A percentile compares a stretch with the other conserved stretches of the same genome.
Conservation (phyloP, 1,284 basidiomycete genomes). For the Cryptococcus sp. region DNA sequence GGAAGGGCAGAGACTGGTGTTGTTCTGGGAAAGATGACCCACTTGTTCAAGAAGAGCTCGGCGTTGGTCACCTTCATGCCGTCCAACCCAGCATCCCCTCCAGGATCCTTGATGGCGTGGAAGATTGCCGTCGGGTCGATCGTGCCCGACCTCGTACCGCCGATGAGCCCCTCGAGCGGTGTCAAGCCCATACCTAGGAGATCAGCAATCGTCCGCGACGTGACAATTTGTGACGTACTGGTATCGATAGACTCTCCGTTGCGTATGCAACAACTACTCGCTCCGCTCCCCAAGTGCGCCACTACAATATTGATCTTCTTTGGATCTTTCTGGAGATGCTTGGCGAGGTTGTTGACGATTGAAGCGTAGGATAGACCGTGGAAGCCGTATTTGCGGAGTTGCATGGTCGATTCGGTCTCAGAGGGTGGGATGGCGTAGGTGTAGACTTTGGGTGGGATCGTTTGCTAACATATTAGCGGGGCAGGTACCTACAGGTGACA, state of each 20-base stretch:
- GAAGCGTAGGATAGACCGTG: conserved; percentile 58
- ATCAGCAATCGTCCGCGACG: too few species aligned
- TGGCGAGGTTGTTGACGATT: conserved; percentile 44
- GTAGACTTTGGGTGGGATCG: conserved; percentile 65
- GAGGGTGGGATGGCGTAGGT: conserved; percentile 68
- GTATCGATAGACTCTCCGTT: conserved; percentile 70
- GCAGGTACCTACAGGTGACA: background rate
- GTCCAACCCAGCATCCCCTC: conserved; percentile 53
- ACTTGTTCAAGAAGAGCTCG: conserved; percentile 71
- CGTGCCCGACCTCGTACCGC: conserved; percentile 74
- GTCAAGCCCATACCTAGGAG: conserved; percentile 43
- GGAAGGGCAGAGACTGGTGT: too few species aligned
- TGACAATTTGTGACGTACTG: conserved; percentile 20
- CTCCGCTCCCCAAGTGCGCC: conserved; percentile 78
- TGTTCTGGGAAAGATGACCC: conserved; percentile 42
- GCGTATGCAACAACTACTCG: conserved; percentile 60
- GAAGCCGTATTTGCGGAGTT: conserved; percentile 80
- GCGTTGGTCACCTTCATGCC: conserved; percentile 59
- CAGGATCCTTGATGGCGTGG: conserved; percentile 66
- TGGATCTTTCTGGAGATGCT: conserved; percentile 54
- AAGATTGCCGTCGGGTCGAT: conserved; percentile 81
- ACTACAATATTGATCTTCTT: conserved; percentile 62
- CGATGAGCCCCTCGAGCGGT: conserved; percentile 59
- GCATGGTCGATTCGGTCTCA: conserved; percentile 53
- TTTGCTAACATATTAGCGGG: conserved; percentile 39